Conservation (phyloP, 768 basidiomycete species). For the Macrolepiota dolichaula region DNA sequence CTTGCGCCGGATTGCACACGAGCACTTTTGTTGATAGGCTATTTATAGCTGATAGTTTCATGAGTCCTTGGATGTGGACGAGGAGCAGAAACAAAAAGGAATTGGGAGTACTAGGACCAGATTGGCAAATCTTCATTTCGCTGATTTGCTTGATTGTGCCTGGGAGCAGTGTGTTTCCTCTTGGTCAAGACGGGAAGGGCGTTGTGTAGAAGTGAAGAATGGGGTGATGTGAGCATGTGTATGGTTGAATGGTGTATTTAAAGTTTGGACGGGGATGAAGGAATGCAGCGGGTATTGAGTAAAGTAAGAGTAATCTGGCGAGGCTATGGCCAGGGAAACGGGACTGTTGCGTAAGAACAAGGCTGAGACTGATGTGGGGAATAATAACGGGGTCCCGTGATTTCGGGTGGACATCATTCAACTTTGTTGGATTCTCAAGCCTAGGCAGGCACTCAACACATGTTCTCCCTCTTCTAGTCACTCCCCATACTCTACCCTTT, state of each 20-base stretch:
- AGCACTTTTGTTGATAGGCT: too few species aligned
- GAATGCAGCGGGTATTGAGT: neutral
- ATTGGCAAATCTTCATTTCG: too few species aligned
- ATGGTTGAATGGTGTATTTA: neutral
- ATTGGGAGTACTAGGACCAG: too few species aligned
- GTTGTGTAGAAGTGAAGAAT: neutral
- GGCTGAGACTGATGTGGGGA: neutral
- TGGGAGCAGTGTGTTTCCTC: too few species aligned
- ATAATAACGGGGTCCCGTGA: constrained; percentile 10
- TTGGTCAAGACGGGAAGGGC: neutral
- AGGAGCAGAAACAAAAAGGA: too few species aligned
- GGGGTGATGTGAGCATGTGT: neutral
- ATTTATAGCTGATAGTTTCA: too few species aligned
- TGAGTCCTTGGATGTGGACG: too few species aligned
- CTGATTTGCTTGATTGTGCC: too few species aligned
- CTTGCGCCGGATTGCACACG: too few species aligned
- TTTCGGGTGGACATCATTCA: constrained; percentile 8
- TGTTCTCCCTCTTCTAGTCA: constrained; percentile 10
- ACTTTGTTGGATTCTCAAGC: constrained; percentile 11
- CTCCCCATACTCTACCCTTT: neutral
- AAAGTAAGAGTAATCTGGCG: neutral
- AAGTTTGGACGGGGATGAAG: neutral
- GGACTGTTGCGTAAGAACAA: neutral
- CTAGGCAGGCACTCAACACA: constrained; percentile 13
- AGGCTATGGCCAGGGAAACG: neutral